Evolutionary conservation across 129 eudicot species (phyloP).

Genomic region (Smallanthus sonchifolius): DNA sequence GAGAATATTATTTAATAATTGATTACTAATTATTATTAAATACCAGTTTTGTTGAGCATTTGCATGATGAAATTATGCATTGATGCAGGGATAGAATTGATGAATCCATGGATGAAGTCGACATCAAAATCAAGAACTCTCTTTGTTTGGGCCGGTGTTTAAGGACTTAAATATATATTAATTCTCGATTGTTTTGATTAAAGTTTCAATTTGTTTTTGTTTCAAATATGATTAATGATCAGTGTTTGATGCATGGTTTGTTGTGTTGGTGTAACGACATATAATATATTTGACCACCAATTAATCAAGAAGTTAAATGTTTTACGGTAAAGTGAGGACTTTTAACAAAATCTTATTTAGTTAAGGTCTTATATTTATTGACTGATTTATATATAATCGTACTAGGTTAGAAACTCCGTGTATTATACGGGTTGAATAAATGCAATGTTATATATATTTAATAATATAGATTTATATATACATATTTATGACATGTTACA

Average conservation of each 20-base stretch:
- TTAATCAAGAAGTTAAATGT: not conserved
- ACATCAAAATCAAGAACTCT: slow-evolving; percentile 42
- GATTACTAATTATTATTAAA: not conserved
- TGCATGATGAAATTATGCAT: not conserved
- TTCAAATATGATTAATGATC: slow-evolving; percentile 19
- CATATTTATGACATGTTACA: no score
- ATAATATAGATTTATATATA: no score
- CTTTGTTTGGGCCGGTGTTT: slow-evolving; percentile 27
- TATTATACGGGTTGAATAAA: no score
- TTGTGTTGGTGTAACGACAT: not conserved
- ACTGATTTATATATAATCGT: no score
- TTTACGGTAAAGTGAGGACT: not conserved
- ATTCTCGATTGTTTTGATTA: slow-evolving; percentile 21
- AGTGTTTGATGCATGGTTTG: slow-evolving; percentile 2
- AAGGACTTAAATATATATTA: slow-evolving; percentile 13
- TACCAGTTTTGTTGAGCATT: not conserved
- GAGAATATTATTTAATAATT: not conserved
- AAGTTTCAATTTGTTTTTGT: not conserved
- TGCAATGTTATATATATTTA: no score
- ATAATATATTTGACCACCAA: not conserved
- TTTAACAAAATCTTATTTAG: not conserved
- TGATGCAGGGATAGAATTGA: slow-evolving; percentile 26
- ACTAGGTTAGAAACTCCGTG: not conserved
- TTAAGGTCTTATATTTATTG: not conserved
- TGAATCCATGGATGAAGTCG: slow-evolving; percentile 23